These are phyloP conservation scores for Phycomyces blakesleeanus DNA, from an alignment of 192 early-diverging fungal species.

Conservation along the genomic window DNA sequence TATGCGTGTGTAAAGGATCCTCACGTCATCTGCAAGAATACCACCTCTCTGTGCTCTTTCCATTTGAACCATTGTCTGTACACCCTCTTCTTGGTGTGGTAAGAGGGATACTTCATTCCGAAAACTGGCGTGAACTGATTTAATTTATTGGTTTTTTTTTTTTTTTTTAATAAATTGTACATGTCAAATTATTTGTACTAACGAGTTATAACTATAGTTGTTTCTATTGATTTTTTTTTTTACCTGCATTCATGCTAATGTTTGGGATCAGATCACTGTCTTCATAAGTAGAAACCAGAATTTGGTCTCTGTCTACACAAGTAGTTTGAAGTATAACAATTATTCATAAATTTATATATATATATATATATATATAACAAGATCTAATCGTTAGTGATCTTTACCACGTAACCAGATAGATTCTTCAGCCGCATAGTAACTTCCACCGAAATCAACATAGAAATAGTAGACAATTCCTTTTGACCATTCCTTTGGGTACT, in stretches of 20 bases:
- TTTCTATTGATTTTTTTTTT: background rate
- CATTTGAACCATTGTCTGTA: slow-evolving; percentile 18
- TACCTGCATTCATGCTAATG: slow-evolving; percentile 22
- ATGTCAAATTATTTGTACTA: no score
- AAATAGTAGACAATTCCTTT: background rate
- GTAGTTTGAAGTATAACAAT: background rate
- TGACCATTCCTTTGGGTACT: background rate
- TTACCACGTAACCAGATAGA: slow-evolving; percentile 15
- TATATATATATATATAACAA: no score
- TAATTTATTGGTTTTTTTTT: background rate
- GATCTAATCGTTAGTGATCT: background rate
- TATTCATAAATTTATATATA: no score
- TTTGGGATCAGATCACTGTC: slow-evolving; percentile 9
- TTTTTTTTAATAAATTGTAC: background rate
- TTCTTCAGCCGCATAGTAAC: slow-evolving; percentile 8
- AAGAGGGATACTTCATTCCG: slow-evolving; percentile 5
- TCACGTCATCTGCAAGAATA: slow-evolving; percentile 26
- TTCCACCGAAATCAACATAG: slow-evolving; percentile 14
- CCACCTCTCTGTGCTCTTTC: slow-evolving; percentile 18
- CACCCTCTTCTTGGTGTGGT: slow-evolving; percentile 22
- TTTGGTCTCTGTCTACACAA: slow-evolving; percentile 18
- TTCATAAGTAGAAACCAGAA: slow-evolving; percentile 6
- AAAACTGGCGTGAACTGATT: slow-evolving; percentile 19
- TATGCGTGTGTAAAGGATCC: background rate
- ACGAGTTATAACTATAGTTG: no score